These are phyloP conservation scores for Leishmania arabica DNA, from an alignment of 208 protist species.

Conservation along the genomic window DNA sequence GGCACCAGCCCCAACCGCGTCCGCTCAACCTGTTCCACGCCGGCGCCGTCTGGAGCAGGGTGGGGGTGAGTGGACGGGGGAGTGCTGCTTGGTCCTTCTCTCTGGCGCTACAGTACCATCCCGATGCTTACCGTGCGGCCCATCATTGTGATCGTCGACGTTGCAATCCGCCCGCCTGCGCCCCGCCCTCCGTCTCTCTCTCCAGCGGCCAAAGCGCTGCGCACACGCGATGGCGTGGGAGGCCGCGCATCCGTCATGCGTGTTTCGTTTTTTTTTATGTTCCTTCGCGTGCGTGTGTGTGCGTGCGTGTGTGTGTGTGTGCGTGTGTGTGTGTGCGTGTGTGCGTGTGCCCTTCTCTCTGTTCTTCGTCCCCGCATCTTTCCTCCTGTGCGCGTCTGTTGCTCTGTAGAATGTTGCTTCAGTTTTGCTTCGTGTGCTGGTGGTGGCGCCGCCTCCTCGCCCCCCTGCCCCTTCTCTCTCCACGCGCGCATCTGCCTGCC, in stretches of 20 bases:
- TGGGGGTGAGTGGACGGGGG: background rate
- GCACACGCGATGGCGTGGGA: background rate
- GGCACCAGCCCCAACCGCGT: background rate
- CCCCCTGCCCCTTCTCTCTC: background rate
- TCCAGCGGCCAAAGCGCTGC: background rate
- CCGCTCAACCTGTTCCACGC: background rate
- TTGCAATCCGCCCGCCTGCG: background rate
- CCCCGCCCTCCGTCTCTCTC: background rate
- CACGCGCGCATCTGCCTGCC: background rate
- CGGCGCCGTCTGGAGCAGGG: background rate
- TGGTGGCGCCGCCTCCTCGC: too few relatives aligned
- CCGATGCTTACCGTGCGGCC: background rate
- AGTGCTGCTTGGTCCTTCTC: background rate
- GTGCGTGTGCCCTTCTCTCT: background rate
- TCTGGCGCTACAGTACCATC: background rate
- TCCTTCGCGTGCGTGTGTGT: too few relatives aligned
- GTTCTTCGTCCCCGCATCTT: background rate
- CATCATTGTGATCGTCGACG: background rate
- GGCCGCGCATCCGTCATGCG: too few relatives aligned
- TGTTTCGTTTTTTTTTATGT: too few relatives aligned
- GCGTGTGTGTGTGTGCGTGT: background rate
- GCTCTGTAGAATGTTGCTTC: background rate
- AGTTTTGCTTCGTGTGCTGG: too few relatives aligned
- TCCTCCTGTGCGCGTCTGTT: background rate
- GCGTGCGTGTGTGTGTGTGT: too few relatives aligned